Base-by-base conservation (phyloP, 169 alveolate species). In the Plasmodium gaboni region DNA sequence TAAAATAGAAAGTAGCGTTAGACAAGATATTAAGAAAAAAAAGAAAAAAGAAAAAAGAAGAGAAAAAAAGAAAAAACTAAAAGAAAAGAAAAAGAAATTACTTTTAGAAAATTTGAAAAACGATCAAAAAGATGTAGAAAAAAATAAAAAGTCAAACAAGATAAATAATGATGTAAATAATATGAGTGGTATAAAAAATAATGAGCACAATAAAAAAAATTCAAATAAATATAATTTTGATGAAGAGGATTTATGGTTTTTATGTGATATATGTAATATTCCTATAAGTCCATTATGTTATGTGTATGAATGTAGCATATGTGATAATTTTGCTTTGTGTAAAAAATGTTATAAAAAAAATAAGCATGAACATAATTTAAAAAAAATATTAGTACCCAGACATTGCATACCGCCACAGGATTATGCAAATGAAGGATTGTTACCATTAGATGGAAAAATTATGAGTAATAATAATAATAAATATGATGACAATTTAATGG, bases 271-370 rank as follows among this genome's bases (percentile, higher is more conserved):
- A 60, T 93, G 96, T 69, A 26, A 85, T 57, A 60, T 63, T 57
- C 95, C 95, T 44, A 93, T 93, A 2, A 80, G 61, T 13, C 94
- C 86, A 17, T 92, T 94, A 32, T 86, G 53, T 38, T 85, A 88
- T 78, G 95, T 89, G 24, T 92, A 74, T 26, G 96, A 93, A 65
- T 93, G 96, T 64, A 89, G 60, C 13, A 87, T 44, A 22, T 93
- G 96, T 63, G 95, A 92, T 13, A 89, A 93, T 87, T 93, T 76
- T 89, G 44, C 96, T 26, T 70, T 93, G 32, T 93, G 96, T 61
- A 91, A 93, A 51, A 74, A 68, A 28, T 93, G 96, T 38, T 87
- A 89, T 38, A 86, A 86, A 38, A 70, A 87, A 50, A 89, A 80
- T 13, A 59, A 68, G 44, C 96, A 93, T 85, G 94, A 93, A 48